phyloP scores from a whole-genome alignment of 768 basidiomycete genomes.

The Pilatotrama ljubarskyi region DNA sequence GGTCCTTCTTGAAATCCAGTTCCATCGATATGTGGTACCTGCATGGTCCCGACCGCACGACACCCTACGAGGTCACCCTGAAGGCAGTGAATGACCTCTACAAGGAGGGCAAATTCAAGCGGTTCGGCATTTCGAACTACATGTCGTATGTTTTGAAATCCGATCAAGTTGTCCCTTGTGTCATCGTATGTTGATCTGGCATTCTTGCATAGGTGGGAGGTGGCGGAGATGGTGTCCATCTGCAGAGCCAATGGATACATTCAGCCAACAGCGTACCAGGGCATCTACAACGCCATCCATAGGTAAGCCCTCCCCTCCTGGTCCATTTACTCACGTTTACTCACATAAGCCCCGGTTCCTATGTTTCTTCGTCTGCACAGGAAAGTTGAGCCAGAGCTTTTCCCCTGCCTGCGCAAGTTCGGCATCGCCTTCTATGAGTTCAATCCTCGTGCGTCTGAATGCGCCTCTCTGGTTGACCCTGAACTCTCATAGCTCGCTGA shows the following conservation, averaged over 20 bases:
- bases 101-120: conserved; percentile 53
- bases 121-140: conserved; percentile 48
- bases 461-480: too few relatives aligned
- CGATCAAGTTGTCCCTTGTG: not conserved
- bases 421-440: conserved; percentile 43
- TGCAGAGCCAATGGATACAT: conserved; percentile 47
- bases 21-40: conserved; percentile 49
- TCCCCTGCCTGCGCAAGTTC: conserved; percentile 44
- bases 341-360: too few relatives aligned
- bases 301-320: conserved; percentile 12
- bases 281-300: conserved; percentile 46
- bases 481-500: not conserved
- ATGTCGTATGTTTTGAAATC: conserved; percentile 35
- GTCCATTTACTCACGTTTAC: not conserved
- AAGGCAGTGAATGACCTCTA: conserved; percentile 48
- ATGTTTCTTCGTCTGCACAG: not conserved
- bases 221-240: conserved; percentile 45
- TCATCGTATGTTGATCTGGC: not conserved
- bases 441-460: conserved; percentile 38
- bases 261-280: conserved; percentile 50
- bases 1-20: conserved; percentile 4
- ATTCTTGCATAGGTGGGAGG: conserved; percentile 36
- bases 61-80: conserved; percentile 48
- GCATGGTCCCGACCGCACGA: conserved; percentile 46
- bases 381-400: conserved; percentile 40